A percentile compares a stretch with the other conserved stretches of the same genome.
Conservation (phyloP, 768 basidiomycete species). For the Termitomyces sp. region DNA sequence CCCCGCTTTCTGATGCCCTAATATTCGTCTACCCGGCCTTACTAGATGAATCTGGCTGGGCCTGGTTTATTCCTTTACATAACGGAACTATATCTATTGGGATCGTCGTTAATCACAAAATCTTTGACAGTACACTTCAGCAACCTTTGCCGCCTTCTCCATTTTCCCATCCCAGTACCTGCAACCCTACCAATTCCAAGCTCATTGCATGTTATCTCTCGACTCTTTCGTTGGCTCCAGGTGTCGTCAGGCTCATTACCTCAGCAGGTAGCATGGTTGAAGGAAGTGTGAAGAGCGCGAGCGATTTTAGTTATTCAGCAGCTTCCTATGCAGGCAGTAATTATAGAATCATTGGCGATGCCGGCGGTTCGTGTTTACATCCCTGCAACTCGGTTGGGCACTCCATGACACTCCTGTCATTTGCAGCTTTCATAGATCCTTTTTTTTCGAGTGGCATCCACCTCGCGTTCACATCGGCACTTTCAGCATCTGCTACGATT, state of each 20-base stretch:
- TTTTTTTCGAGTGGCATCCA: constrained; percentile 66
- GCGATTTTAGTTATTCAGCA: constrained; percentile 64
- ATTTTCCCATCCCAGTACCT: constrained; percentile 20
- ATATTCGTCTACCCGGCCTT: not conserved
- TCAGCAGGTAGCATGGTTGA: constrained; percentile 28
- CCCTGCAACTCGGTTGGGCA: not conserved
- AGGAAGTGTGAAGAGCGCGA: constrained; percentile 45
- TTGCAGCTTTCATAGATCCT: constrained; percentile 55
- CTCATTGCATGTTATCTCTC: constrained; percentile 36
- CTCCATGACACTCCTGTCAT: not conserved
- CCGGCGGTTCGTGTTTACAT: constrained; percentile 41
- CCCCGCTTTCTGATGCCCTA: not conserved
- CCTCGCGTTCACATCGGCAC: constrained; percentile 54
- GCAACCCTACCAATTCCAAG: constrained; percentile 19
- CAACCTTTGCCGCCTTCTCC: constrained; percentile 19
- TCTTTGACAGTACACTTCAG: constrained; percentile 35
- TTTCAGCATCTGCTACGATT: constrained; percentile 52
- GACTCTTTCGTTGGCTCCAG: constrained; percentile 42
- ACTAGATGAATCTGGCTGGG: constrained; percentile 72
- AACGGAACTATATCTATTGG: constrained; percentile 58
- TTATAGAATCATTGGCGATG: constrained; percentile 63
- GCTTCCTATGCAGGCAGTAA: constrained; percentile 45
- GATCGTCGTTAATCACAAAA: constrained; percentile 52
- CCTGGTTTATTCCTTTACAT: constrained; percentile 69
- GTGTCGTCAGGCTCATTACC: constrained; percentile 35